Conservation (phyloP, 192 early-diverging fungal genomes). For the Linnemannia schmuckeri region DNA sequence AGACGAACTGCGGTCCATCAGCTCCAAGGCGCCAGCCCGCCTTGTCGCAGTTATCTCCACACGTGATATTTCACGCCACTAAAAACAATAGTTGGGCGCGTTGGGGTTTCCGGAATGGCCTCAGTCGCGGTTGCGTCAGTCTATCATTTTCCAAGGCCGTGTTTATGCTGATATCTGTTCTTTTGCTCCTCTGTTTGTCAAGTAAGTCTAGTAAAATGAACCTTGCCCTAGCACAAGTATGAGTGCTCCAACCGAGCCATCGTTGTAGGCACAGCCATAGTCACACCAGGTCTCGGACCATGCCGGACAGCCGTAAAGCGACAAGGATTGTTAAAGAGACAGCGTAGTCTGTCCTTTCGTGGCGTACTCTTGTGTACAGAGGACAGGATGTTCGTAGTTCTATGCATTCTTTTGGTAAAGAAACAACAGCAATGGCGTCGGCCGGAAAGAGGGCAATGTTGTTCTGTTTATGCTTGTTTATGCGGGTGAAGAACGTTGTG, state of each 20-base stretch:
- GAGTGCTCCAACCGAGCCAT: background rate
- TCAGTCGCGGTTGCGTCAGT: no score
- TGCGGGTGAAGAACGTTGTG: background rate
- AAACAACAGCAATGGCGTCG: background rate
- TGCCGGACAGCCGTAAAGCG: background rate
- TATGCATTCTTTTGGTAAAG: background rate
- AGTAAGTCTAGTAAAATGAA: no score
- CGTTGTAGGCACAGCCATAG: no score
- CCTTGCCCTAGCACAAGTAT: no score
- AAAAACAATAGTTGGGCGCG: background rate
- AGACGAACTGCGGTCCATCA: background rate
- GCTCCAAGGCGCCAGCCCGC: background rate
- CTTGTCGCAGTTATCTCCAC: slow-evolving; percentile 1
- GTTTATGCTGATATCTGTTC: no score
- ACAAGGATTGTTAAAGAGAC: background rate
- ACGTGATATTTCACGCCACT: background rate
- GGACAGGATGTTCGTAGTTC: background rate
- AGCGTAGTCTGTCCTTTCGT: background rate
- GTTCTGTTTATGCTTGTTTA: no score
- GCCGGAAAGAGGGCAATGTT: background rate
- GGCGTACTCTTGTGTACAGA: no score
- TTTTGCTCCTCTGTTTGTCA: no score
- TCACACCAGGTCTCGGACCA: no score
- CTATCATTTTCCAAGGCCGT: no score
- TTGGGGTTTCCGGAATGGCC: no score